These are phyloP conservation scores for Eucalyptus sideroxylon DNA, from an alignment of 345 rosid genomes.

Conservation along the genomic window DNA sequence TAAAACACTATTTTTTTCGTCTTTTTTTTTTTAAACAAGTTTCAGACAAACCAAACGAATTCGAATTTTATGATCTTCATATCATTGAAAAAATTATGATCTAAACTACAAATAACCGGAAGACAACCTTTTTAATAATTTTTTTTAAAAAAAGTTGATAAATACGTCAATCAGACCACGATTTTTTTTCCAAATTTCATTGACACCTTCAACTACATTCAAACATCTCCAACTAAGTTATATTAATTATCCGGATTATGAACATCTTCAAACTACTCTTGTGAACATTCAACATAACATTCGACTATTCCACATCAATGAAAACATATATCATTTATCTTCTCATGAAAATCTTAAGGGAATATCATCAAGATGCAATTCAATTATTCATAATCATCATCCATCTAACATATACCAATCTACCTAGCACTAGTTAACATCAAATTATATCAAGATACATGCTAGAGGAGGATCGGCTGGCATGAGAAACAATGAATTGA, in stretches of 20 bases:
- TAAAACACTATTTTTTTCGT: neutral
- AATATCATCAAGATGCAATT: neutral
- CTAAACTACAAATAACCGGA: too few species aligned
- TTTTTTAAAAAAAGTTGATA: neutral
- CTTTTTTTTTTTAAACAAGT: neutral
- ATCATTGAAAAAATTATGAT: neutral
- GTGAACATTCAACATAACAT: neutral
- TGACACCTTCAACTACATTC: neutral
- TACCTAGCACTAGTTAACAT: neutral
- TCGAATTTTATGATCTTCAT: too few species aligned
- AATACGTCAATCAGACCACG: fast-evolving
- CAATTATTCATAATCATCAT: neutral
- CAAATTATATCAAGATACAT: neutral
- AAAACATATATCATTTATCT: too few species aligned
- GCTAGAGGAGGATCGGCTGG: neutral
- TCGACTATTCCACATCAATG: neutral
- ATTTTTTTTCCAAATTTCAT: neutral
- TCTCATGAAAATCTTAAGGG: neutral
- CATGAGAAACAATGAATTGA: too few species aligned
- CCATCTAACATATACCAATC: neutral
- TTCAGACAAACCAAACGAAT: neutral
- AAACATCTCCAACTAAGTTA: neutral
- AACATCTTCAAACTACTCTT: neutral
- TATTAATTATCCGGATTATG: neutral
- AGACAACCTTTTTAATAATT: neutral